phyloP scores from a whole-genome alignment of 345 rosid species.

The Rubroshorea leprosula region DNA sequence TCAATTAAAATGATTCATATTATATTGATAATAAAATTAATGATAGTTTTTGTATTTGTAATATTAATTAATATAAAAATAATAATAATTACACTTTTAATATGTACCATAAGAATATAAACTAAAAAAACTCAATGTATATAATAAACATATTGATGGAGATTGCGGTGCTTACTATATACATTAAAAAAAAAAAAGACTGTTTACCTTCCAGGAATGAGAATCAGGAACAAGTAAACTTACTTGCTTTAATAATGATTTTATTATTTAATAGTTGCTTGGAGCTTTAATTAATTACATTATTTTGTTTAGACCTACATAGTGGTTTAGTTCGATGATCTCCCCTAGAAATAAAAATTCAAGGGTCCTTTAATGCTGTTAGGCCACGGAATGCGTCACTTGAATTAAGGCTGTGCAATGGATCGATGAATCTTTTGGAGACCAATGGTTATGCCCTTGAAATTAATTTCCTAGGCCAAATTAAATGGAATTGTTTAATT shows the following conservation, averaged over 20 bases:
- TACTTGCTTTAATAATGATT: not conserved
- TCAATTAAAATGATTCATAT: too few relatives aligned
- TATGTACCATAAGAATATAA: too few relatives aligned
- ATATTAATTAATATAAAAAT: too few relatives aligned
- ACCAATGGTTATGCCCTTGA: not conserved
- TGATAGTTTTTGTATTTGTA: too few relatives aligned
- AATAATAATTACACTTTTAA: too few relatives aligned
- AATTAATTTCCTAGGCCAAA: conserved; percentile 8
- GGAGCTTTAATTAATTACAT: not conserved
- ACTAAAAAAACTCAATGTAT: too few relatives aligned
- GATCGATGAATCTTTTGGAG: not conserved
- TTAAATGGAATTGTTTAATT: not conserved
- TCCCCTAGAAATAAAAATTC: not conserved
- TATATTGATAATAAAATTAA: too few relatives aligned
- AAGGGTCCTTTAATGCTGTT: conserved; percentile 8
- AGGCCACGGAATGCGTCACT: conserved; percentile 14
- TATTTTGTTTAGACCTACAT: not conserved
- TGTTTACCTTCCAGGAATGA: conserved; percentile 4
- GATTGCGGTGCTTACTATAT: not conserved
- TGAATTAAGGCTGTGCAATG: too few relatives aligned
- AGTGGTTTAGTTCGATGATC: not conserved
- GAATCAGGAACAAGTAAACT: not conserved
- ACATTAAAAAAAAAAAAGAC: not conserved
- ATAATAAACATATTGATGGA: conserved; percentile 7
- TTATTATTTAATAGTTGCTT: not conserved